These are phyloP conservation scores for Candida palmyrensis DNA, from an alignment of 805 yeast species.

Conservation along the genomic window DNA sequence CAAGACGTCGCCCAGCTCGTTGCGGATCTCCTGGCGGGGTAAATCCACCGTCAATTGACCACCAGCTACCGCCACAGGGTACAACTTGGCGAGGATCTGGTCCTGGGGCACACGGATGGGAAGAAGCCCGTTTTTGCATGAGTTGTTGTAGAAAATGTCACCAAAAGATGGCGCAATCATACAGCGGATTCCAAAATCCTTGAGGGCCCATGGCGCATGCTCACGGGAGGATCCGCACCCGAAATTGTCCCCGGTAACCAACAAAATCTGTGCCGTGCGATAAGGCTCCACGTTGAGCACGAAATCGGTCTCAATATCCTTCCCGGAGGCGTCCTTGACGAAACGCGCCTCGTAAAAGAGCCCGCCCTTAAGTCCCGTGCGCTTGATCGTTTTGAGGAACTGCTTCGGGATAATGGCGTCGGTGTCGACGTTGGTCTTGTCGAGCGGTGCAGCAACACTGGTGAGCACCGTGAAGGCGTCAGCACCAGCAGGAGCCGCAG, in stretches of 20 bases:
- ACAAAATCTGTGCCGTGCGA: conserved; percentile 72
- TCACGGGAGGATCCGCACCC: conserved; percentile 99
- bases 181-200: conserved; percentile 93
- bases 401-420: conserved; percentile 99
- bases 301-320: conserved; percentile 82
- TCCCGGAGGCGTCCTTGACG: conserved; percentile 57
- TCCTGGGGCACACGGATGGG: conserved; percentile 90
- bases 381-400: conserved; percentile 93
- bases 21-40: conserved; percentile 76
- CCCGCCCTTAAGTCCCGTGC: conserved; percentile 89
- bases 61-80: conserved; percentile 78
- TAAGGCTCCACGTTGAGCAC: conserved; percentile 83
- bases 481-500: conserved; percentile 10
- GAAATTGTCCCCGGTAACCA: conserved; percentile 94
- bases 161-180: conserved; percentile 98
- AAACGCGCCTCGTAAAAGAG: conserved; percentile 90
- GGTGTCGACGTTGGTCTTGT: conserved; percentile 93
- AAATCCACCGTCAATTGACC: conserved; percentile 72
- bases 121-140: conserved; percentile 90
- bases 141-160: conserved; percentile 96
- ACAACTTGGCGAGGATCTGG: conserved; percentile 61
- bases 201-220: conserved; percentile 99
- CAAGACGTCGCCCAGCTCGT: conserved; percentile 54
- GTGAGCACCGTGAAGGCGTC: conserved; percentile 70
- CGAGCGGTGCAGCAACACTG: conserved; percentile 91